A percentile compares a stretch with the other conserved stretches of the same genome.
Evolutionary conservation across 2,329 filamentous ascomycete genomes (phyloP).

Genomic region (Pseudogymnoascus sp.): DNA sequence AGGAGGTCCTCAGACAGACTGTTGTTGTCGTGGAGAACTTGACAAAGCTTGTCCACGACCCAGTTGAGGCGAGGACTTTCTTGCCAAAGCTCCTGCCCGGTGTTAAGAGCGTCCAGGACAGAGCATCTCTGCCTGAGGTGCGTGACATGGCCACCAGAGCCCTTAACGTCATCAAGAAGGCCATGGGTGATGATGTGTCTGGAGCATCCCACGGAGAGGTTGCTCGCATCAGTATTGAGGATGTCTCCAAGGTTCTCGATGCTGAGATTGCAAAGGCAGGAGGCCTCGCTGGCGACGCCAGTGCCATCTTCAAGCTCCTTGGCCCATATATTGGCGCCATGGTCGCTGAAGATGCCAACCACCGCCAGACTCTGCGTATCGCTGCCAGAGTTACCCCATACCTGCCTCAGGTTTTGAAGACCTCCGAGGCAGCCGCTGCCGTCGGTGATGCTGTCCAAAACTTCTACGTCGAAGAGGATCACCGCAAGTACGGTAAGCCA

Average conservation of each 20-base stretch:
- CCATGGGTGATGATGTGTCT: slow-evolving; percentile 67
- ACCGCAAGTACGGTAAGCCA: slow-evolving; percentile 76
- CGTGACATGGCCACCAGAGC: slow-evolving; percentile 80
- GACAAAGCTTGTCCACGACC: slow-evolving; percentile 94
- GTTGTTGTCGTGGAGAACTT: slow-evolving; percentile 96
- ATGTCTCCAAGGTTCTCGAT: slow-evolving; percentile 67
- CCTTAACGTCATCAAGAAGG: slow-evolving; percentile 79
- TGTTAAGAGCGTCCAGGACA: slow-evolving; percentile 78
- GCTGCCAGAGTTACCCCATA: slow-evolving; percentile 63
- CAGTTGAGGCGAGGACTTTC: slow-evolving; percentile 89
- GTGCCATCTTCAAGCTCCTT: slow-evolving; percentile 55
- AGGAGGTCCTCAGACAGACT: slow-evolving; percentile 91
- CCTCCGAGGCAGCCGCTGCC: slow-evolving; percentile 48
- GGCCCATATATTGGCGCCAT: slow-evolving; percentile 72
- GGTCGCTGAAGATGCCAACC: slow-evolving; percentile 81
- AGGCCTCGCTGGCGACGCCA: slow-evolving; percentile 48
- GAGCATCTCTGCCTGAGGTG: slow-evolving; percentile 89
- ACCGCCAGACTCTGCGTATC: slow-evolving; percentile 69
- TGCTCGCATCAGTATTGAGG: slow-evolving; percentile 59
- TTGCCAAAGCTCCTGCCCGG: slow-evolving; percentile 89
- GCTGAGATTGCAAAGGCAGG: slow-evolving; percentile 63
- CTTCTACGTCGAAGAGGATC: slow-evolving; percentile 73
- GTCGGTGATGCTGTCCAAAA: slow-evolving; percentile 67
- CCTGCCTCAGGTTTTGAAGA: slow-evolving; percentile 58
- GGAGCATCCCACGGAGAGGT: slow-evolving; percentile 44